A percentile compares a stretch with the other conserved stretches of the same genome.
These are phyloP conservation scores for Tubosaeta brunneosetosa DNA, from an alignment of 768 basidiomycete genomes.

Conservation along the genomic window DNA sequence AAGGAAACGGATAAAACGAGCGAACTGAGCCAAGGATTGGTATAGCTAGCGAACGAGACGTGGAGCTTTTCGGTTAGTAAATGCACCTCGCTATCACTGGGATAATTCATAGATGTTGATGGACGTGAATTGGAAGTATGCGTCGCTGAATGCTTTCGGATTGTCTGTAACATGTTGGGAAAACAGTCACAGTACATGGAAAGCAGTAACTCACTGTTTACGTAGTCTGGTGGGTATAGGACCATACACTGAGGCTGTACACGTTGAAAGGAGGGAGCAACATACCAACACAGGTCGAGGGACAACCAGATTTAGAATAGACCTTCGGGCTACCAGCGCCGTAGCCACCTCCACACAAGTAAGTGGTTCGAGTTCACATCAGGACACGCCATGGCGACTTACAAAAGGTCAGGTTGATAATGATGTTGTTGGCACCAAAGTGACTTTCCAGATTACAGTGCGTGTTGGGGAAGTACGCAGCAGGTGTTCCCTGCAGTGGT, in stretches of 20 bases:
- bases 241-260: neutral
- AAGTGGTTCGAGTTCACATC: neutral
- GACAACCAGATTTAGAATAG: constrained; percentile 28
- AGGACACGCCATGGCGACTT: neutral
- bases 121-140: constrained; percentile 39
- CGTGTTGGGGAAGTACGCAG: constrained; percentile 35
- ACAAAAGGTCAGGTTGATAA: constrained; percentile 34
- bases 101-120: constrained; percentile 32
- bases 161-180: constrained; percentile 19
- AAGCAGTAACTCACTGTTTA: constrained; percentile 17
- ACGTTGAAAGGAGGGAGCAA: neutral
- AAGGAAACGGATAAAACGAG: no score
- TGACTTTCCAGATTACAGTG: constrained; percentile 38
- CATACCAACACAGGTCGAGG: constrained; percentile 27
- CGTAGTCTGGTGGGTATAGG: constrained; percentile 18
- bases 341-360: constrained; percentile 21
- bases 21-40: neutral
- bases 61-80: neutral
- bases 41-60: neutral
- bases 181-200: neutral
- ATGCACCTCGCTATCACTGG: neutral
- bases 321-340: constrained; percentile 25
- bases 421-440: constrained; percentile 31
- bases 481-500: constrained; percentile 27
- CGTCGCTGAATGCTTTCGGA: constrained; percentile 37